phyloP scores from a whole-genome alignment of 257 asterid genomes.

The Penstemon newberryi region DNA sequence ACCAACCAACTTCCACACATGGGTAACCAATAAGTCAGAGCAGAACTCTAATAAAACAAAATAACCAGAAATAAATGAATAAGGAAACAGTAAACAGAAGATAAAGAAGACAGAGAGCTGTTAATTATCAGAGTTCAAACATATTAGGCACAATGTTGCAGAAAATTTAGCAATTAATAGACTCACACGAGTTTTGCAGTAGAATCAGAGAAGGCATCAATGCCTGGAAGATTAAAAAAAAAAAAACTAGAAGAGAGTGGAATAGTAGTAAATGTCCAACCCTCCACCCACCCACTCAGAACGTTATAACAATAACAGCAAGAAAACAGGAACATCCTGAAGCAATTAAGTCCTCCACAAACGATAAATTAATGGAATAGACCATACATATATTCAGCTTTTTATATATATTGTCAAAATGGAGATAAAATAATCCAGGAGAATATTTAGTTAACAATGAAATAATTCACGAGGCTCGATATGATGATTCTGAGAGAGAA shows the following conservation, averaged over 20 bases:
- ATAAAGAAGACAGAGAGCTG: neutral
- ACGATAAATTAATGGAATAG: neutral
- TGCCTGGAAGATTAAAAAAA: neutral
- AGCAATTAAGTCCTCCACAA: neutral
- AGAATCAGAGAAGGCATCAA: conserved; percentile 1
- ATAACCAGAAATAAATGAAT: neutral
- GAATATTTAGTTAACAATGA: neutral
- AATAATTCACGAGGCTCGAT: conserved; percentile 11
- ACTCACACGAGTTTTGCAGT: neutral
- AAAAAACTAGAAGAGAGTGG: neutral
- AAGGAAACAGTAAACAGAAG: neutral
- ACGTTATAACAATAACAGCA: neutral
- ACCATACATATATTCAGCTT: neutral
- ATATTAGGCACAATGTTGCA: neutral
- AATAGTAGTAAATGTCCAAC: neutral
- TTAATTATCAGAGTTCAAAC: neutral
- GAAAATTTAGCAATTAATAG: conserved; percentile 12
- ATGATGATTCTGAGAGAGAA: neutral
- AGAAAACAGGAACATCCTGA: neutral
- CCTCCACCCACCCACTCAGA: neutral
- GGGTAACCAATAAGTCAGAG: neutral
- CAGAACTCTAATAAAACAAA: neutral
- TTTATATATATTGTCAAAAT: neutral
- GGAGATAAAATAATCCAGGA: neutral
- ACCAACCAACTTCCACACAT: neutral